A percentile compares a stretch with the other conserved stretches of the same genome.
phyloP scores from a whole-genome alignment of 331 rosid species.

The Malus hybrid region DNA sequence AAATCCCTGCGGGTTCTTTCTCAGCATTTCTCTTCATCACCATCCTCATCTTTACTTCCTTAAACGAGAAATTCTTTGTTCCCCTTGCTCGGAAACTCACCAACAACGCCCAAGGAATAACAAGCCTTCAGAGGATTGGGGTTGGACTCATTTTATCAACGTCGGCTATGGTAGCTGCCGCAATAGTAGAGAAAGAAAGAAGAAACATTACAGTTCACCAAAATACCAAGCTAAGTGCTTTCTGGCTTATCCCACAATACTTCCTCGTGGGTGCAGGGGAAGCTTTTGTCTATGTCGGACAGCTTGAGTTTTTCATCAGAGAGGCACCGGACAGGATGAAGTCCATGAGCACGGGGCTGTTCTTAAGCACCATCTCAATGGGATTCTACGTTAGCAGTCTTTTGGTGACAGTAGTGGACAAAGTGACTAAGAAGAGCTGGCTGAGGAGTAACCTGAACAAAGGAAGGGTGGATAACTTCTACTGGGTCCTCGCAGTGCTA shows the following conservation, averaged over 20 bases:
- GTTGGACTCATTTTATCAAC: slow-evolving; percentile 69
- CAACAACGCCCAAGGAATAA: slow-evolving; percentile 62
- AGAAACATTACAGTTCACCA: slow-evolving; percentile 28
- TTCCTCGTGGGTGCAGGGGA: slow-evolving; percentile 92
- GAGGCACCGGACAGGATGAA: slow-evolving; percentile 97
- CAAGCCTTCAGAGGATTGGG: slow-evolving; percentile 91
- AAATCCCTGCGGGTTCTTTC: slow-evolving; percentile 71
- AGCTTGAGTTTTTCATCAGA: slow-evolving; percentile 86
- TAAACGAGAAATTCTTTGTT: slow-evolving; percentile 65
- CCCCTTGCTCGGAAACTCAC: slow-evolving; percentile 79
- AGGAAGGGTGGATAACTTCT: slow-evolving; percentile 61
- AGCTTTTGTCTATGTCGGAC: slow-evolving; percentile 91
- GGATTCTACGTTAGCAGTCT: slow-evolving; percentile 85
- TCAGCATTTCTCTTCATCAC: slow-evolving; percentile 66
- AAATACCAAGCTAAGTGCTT: slow-evolving; percentile 45
- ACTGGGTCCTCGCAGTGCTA: slow-evolving; percentile 67
- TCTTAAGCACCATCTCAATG: slow-evolving; percentile 80
- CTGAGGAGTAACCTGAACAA: slow-evolving; percentile 60
- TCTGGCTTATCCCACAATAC: slow-evolving; percentile 96
- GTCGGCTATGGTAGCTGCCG: slow-evolving; percentile 66
- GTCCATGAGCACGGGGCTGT: slow-evolving; percentile 95
- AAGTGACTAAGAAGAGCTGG: slow-evolving; percentile 60
- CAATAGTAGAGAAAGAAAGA: slow-evolving; percentile 59
- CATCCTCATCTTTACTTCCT: slow-evolving; percentile 74
- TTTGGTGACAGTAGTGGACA: slow-evolving; percentile 67